phyloP scores from a whole-genome alignment of 805 yeast species.

The Starmerella sirachaensis region DNA sequence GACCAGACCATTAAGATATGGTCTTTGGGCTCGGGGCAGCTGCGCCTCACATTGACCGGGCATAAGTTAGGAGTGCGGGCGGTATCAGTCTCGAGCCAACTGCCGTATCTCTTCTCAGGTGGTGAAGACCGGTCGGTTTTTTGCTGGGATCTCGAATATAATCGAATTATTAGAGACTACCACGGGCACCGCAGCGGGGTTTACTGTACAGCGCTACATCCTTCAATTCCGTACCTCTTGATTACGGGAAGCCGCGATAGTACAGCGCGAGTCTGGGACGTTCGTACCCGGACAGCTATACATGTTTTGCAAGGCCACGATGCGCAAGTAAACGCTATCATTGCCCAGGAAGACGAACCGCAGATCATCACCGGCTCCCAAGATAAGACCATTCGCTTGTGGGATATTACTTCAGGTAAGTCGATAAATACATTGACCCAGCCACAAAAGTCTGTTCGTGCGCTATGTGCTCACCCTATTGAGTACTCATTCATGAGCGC shows the following conservation, averaged over 20 bases:
- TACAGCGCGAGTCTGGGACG: slow-evolving; percentile 85
- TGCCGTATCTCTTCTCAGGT: slow-evolving; percentile 82
- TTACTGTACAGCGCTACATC: slow-evolving; percentile 73
- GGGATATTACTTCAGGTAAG: slow-evolving; percentile 79
- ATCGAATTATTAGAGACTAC: slow-evolving; percentile 69
- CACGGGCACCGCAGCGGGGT: slow-evolving; percentile 93
- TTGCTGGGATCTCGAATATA: slow-evolving; percentile 93
- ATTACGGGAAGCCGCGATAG: slow-evolving; percentile 86
- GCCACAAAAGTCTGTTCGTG: slow-evolving; percentile 71
- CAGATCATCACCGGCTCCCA: slow-evolving; percentile 73
- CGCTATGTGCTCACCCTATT: slow-evolving; percentile 52
- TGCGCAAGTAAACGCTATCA: slow-evolving; percentile 58
- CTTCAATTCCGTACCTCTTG: slow-evolving; percentile 60
- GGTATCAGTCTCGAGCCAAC: slow-evolving; percentile 55
- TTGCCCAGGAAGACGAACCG: slow-evolving; percentile 62
- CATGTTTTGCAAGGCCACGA: slow-evolving; percentile 75
- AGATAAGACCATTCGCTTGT: slow-evolving; percentile 76
- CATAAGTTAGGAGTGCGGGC: slow-evolving; percentile 84
- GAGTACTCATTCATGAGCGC: slow-evolving; percentile 70
- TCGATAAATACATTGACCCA: slow-evolving; percentile 65
- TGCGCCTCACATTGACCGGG: slow-evolving; percentile 72
- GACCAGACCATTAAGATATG: slow-evolving; percentile 85
- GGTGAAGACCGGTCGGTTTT: slow-evolving; percentile 87
- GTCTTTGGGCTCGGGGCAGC: slow-evolving; percentile 64
- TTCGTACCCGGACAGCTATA: slow-evolving; percentile 62